Conservation (phyloP, 2,329 filamentous ascomycete species). For the Ophiostoma fasciatum region DNA sequence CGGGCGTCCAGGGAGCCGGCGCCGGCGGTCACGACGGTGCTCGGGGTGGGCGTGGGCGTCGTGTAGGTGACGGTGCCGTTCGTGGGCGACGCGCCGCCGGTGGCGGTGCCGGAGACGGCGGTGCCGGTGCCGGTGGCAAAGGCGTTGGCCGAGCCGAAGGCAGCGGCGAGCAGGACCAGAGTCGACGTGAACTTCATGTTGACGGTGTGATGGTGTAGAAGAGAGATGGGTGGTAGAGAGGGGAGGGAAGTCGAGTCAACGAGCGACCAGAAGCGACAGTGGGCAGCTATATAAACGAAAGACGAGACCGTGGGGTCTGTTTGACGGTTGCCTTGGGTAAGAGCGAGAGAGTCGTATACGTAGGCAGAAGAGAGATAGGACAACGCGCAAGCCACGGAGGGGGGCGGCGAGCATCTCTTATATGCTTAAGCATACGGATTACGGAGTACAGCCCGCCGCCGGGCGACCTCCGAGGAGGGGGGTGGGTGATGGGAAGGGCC, state of each 20-base stretch:
- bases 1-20: constrained; percentile 6
- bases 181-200: constrained; percentile 10
- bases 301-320: too few relatives aligned
- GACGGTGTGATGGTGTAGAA: not conserved
- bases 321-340: too few relatives aligned
- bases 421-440: too few relatives aligned
- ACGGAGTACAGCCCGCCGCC: too few relatives aligned
- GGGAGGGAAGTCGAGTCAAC: too few relatives aligned
- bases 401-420: too few relatives aligned
- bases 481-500: too few relatives aligned
- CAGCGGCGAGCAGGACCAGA: constrained; percentile 5
- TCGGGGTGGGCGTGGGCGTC: not conserved
- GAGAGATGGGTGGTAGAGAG: not conserved
- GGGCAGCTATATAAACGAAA: not conserved
- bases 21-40: constrained; percentile 6
- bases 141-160: constrained; percentile 3
- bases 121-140: constrained; percentile 3
- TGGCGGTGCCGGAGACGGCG: not conserved
- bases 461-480: too few relatives aligned
- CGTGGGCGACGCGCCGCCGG: not conserved
- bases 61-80: constrained; percentile 6
- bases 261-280: not conserved
- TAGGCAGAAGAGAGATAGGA: too few relatives aligned
- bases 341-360: too few relatives aligned
- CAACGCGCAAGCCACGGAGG: too few relatives aligned